Percentiles rank a stretch among this genome's conserved stretches.
phyloP scores from a whole-genome alignment of 2,329 filamentous ascomycete species.

The Bipolaris bicolor region DNA sequence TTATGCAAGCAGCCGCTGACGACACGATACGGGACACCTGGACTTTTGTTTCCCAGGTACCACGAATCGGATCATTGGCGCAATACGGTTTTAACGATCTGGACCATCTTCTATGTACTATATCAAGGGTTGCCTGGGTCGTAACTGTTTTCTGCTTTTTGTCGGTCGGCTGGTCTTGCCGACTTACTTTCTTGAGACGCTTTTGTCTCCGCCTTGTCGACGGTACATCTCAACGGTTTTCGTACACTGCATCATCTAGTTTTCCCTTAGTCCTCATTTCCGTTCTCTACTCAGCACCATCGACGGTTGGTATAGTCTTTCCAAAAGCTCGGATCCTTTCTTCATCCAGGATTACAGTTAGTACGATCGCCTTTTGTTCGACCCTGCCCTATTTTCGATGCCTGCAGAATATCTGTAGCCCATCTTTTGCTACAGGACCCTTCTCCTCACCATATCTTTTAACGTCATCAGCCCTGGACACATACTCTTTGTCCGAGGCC shows the following conservation, averaged over 20 bases:
- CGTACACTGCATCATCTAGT: constrained; percentile 12
- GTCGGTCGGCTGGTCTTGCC: constrained; percentile 38
- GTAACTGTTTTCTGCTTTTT: constrained; percentile 33
- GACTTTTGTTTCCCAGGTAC: constrained; percentile 36
- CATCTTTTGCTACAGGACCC: constrained; percentile 7
- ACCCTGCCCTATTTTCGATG: constrained; percentile 16
- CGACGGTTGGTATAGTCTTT: constrained; percentile 16
- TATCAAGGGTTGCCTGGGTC: constrained; percentile 42
- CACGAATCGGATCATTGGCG: constrained; percentile 45
- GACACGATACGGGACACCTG: constrained; percentile 47
- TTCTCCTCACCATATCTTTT: constrained; percentile 2
- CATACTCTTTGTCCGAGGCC: not conserved
- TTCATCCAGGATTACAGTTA: constrained; percentile 27
- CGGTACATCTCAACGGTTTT: constrained; percentile 17
- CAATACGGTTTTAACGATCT: constrained; percentile 42
- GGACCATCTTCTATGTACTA: constrained; percentile 47
- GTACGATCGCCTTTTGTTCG: constrained; percentile 15
- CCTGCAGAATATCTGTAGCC: constrained; percentile 20
- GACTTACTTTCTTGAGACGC: constrained; percentile 24
- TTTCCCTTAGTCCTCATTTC: constrained; percentile 7
- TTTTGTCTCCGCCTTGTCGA: constrained; percentile 13
- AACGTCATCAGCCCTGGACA: constrained; percentile 4
- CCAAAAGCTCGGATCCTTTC: constrained; percentile 32
- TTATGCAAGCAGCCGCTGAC: constrained; percentile 39
- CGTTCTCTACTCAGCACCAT: constrained; percentile 18